Base-by-base conservation (phyloP, 768 basidiomycete species). In the Chalciporus sphaerocephalus region DNA sequence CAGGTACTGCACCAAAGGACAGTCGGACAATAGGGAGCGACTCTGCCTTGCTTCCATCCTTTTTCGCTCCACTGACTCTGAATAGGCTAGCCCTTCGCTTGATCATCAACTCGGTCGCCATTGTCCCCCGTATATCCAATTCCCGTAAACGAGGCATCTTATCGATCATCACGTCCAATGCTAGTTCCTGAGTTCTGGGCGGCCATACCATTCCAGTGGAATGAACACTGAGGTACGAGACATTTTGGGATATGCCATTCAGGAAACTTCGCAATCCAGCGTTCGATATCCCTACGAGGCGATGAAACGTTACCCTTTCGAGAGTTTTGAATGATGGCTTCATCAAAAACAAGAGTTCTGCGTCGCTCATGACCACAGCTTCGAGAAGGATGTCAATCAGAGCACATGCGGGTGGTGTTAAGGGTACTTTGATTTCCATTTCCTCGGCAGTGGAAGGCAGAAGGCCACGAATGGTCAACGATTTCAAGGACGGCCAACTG, bases 251-350 rank as follows among this genome's bases (percentile, higher is more conserved):
- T 4, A 45, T 46, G 6, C 30, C 18, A 4, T 8, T 5, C 12
- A 50, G 30, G 20, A 52, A 50, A 4, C 3, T 15, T 12, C 27
- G 9, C 7, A 52, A n/a, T 4, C 48, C 48, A 13, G n/a, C 25
- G n/a, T 32, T 6, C 21, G 37, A 33, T 12, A 52, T 5, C 1
- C n/a, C 38, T 17, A 2, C 0, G 8, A 48, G n/a, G 3, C 4
- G 2, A 1, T 37, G 33, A 8, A 48, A 16, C n/a, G 42, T 37
- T 11, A 50, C 48, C 2, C n/a, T 30, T 4, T 21, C 9, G 11
- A 44, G 47, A 17, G 51, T 40, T 7, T 25, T 11, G 10, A 27
- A 21, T 4, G 51, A 50, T 6, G 42, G 38, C 1, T 48, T 40
- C 4, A 40, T 34, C 21, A 50, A 24, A 8, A 34, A 36, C 10